Evolutionary conservation across 306 rosid species (phyloP).

Genomic region (Hylodesmum podocarpum): DNA sequence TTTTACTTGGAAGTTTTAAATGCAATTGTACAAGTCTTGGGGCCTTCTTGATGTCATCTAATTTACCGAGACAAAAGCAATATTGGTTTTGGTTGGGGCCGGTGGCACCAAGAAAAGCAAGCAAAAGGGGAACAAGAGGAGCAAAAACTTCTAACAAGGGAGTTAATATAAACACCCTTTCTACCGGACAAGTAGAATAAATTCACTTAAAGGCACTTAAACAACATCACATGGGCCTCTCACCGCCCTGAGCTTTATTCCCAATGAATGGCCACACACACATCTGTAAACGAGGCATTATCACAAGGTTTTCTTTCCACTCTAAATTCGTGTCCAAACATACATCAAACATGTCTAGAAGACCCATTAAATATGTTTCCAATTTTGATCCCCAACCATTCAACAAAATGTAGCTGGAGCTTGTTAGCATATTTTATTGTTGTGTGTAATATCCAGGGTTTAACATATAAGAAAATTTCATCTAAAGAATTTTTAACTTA

Average conservation of each 20-base stretch:
- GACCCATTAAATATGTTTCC: constrained; percentile 34
- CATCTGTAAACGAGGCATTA: constrained; percentile 3
- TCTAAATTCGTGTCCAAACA: constrained; percentile 27
- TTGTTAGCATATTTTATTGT: no score
- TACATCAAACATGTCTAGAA: constrained; percentile 28
- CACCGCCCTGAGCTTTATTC: constrained; percentile 18
- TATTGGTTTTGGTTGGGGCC: background rate
- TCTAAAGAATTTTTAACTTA: no score
- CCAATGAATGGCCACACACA: constrained; percentile 23
- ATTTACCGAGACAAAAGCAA: background rate
- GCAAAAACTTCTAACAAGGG: background rate
- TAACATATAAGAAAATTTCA: no score
- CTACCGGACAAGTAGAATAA: constrained; percentile 31
- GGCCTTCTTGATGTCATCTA: background rate
- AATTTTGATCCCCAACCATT: background rate
- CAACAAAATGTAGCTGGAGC: background rate
- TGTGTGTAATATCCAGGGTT: no score
- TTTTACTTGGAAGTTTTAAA: background rate
- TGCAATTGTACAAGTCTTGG: background rate
- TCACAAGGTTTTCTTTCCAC: constrained; percentile 13
- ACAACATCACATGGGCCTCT: constrained; percentile 26
- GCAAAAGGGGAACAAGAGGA: background rate
- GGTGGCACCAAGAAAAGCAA: background rate
- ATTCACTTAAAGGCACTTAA: constrained; percentile 16
- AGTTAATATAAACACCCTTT: constrained; percentile 16